Percentiles rank a stretch among this genome's conserved stretches.
These are phyloP conservation scores for Gyromitra esculenta DNA, from an alignment of 2,329 filamentous ascomycete genomes.

Conservation along the genomic window DNA sequence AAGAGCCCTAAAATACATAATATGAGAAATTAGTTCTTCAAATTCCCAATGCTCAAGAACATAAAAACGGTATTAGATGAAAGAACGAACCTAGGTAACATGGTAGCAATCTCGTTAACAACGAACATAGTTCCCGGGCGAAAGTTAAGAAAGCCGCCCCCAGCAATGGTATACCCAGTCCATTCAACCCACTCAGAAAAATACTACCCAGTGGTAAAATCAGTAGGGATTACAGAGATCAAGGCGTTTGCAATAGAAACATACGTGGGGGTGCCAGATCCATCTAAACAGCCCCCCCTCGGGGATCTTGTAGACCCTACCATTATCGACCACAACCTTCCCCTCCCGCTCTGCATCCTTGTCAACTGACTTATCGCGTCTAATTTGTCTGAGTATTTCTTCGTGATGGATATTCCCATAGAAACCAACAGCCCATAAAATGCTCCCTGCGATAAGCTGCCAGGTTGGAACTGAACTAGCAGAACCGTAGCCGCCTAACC, in stretches of 20 bases:
- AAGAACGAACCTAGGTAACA: conserved; percentile 75
- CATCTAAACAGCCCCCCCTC: conserved; percentile 82
- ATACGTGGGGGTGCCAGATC: conserved; percentile 81
- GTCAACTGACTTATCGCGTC: conserved; percentile 63
- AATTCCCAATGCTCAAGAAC: not conserved
- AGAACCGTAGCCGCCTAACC: conserved; percentile 82
- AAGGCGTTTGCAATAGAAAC: conserved; percentile 15
- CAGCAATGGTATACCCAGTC: conserved; percentile 84
- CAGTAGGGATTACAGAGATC: not conserved
- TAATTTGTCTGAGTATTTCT: conserved; percentile 86
- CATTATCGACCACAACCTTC: conserved; percentile 53
- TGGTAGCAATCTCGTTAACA: conserved; percentile 85
- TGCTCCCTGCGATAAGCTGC: conserved; percentile 45
- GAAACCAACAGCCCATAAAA: conserved; percentile 66
- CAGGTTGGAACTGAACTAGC: conserved; percentile 59
- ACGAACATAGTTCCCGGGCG: conserved; percentile 82
- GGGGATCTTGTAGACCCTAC: conserved; percentile 68
- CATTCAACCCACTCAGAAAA: conserved; percentile 98
- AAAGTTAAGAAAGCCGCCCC: conserved; percentile 69
- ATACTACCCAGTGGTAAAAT: conserved; percentile 65
- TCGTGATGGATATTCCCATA: conserved; percentile 86
- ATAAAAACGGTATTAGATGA: not conserved
- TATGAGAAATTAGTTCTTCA: conserved; percentile 11
- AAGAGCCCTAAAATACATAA: conserved; percentile 65
- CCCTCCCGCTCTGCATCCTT: conserved; percentile 72